These are phyloP conservation scores for Cordyceps farinosa DNA, from an alignment of 2,329 filamentous ascomycete species.

Conservation along the genomic window DNA sequence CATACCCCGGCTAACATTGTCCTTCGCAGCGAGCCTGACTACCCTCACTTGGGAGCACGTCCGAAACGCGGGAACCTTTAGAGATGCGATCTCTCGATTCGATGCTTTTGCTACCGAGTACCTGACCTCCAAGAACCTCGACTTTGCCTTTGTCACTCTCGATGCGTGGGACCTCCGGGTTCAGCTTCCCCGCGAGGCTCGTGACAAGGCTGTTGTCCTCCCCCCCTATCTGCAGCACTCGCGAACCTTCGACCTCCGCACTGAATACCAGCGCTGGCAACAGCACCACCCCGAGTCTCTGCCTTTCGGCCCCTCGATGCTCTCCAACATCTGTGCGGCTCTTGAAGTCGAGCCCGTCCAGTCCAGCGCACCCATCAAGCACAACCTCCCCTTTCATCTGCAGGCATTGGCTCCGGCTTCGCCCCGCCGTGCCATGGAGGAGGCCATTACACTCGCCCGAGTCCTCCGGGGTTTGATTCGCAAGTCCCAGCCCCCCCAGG, in stretches of 20 bases:
- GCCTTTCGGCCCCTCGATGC: conserved; percentile 90
- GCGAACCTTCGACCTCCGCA: conserved; percentile 91
- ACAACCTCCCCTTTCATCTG: conserved; percentile 95
- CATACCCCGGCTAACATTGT: conserved; percentile 14
- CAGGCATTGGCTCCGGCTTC: conserved; percentile 94
- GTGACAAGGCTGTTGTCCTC: conserved; percentile 95
- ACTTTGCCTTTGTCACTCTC: conserved; percentile 97
- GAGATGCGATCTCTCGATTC: conserved; percentile 93
- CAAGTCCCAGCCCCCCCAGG: conserved; percentile 91
- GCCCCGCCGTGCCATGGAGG: conserved; percentile 93
- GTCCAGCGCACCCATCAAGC: conserved; percentile 96
- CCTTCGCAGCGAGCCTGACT: conserved; percentile 77
- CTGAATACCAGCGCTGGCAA: conserved; percentile 98
- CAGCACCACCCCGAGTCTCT: conserved; percentile 97
- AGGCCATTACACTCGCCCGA: conserved; percentile 88
- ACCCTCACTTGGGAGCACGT: conserved; percentile 99
- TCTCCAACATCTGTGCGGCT: conserved; percentile 96
- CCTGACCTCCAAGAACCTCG: conserved; percentile 82
- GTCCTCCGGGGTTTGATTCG: conserved; percentile 89
- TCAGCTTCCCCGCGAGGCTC: conserved; percentile 93
- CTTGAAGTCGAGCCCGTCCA: conserved; percentile 97
- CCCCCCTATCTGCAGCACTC: conserved; percentile 97
- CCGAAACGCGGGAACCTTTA: conserved; percentile 93
- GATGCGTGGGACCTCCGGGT: conserved; percentile 98
- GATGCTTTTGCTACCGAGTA: conserved; percentile 92